A percentile compares a stretch with the other conserved stretches of the same genome.
Conservation (phyloP, 768 basidiomycete genomes). For the Tulasnella sp. region DNA sequence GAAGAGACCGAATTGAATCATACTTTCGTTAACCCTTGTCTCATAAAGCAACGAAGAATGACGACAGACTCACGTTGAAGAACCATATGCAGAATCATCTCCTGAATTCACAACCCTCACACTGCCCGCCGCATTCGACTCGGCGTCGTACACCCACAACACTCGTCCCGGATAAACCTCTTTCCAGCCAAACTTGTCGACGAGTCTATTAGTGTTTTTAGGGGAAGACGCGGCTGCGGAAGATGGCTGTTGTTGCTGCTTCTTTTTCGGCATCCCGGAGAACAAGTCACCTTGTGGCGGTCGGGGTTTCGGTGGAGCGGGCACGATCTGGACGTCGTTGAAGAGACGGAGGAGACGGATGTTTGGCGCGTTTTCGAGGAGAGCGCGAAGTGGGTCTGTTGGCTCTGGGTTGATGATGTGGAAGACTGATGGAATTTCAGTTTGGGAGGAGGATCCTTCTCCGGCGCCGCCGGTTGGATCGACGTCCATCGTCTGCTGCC, state of each 20-base stretch:
- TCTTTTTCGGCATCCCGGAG: constrained; percentile 38
- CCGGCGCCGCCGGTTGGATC: constrained; percentile 28
- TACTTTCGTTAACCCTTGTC: background rate
- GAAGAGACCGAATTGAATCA: background rate
- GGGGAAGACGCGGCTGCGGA: constrained; percentile 23
- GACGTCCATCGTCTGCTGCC: constrained; percentile 20
- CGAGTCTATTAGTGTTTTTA: constrained; percentile 40
- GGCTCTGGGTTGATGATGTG: constrained; percentile 44
- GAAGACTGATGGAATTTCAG: constrained; percentile 39
- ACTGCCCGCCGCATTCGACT: constrained; percentile 58
- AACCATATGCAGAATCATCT: constrained; percentile 56
- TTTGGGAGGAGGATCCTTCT: constrained; percentile 28
- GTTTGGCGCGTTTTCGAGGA: constrained; percentile 52
- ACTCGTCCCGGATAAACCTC: constrained; percentile 62
- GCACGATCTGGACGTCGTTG: constrained; percentile 61
- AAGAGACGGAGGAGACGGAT: constrained; percentile 57
- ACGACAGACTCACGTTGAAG: constrained; percentile 55
- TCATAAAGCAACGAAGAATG: background rate
- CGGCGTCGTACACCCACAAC: constrained; percentile 67
- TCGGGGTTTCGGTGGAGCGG: constrained; percentile 40
- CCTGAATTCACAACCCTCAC: constrained; percentile 55
- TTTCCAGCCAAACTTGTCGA: constrained; percentile 59
- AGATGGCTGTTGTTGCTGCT: constrained; percentile 21
- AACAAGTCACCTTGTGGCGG: constrained; percentile 20
- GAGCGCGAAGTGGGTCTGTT: constrained; percentile 32